Base-by-base conservation (phyloP, 139 green algal genomes). In the Coccomyxa sp. region DNA sequence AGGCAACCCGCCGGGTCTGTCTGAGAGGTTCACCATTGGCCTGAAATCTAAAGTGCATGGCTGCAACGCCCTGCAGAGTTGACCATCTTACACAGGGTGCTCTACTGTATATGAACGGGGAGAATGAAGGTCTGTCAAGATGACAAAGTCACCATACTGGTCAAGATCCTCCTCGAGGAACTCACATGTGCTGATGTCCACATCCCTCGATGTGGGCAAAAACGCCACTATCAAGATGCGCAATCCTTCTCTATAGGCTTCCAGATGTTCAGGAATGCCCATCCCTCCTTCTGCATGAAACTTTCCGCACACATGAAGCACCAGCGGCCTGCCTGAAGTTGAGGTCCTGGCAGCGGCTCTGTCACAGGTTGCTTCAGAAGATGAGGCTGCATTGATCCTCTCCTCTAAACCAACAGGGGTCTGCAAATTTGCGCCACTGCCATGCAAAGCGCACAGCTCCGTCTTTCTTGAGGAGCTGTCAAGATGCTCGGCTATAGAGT, bases 221-320 rank as follows among this genome's bases (percentile, higher is more conserved):
- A 71, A 71, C 18, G 63, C 21, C 63, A 71, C 63, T 21, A 71
- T 11, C 63, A 71, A 21, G 21, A 71, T 25, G 21, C 21, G 18
- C 63, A 71, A 11, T 3, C 63, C 63, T 71, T 21, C 63, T 28
- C 21, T 21, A 38, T 79, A 79, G 28, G 28, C 13, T 51, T 28
- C 15, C 67, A 92, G 74, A 81, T 90, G 89, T 82, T 90, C 89
- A 17, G 79, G 78, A 28, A 92, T 88, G 63, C 89, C 89, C 67
- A 92, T 79, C 18, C 84, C n/a, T 27, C 82, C 60, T 85, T 92
- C 89, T n/a, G 27, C 82, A 71, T 92, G 89, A 13, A 90, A 89
- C 79, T 91, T 91, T 77, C 89, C 89, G 51, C 86, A 91, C 18
- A 71, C 63, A 71, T 71, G 63, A 21, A 71, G 63, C 63, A 71